Evolutionary conservation across 768 basidiomycete species (phyloP).

Genomic region (Boletus huronensis): DNA sequence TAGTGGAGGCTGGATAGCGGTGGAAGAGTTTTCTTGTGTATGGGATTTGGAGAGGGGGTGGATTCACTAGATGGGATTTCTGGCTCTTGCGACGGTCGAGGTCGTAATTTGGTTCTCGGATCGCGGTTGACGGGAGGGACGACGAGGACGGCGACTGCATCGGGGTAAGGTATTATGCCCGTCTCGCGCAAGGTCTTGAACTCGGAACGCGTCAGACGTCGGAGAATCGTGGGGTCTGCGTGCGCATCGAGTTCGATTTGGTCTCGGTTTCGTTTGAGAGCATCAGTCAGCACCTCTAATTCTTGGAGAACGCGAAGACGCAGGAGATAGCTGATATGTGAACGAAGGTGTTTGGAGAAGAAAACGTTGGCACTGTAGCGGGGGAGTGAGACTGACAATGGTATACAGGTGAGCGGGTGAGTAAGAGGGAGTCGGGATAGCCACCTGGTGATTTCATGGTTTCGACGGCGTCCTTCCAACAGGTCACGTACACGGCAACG

Average conservation of each 20-base stretch:
- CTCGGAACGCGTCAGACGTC: constrained; percentile 63
- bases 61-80: constrained; percentile 25
- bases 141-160: constrained; percentile 65
- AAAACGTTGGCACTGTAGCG: constrained; percentile 30
- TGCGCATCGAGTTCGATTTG: constrained; percentile 3
- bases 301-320: constrained; percentile 77
- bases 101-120: constrained; percentile 42
- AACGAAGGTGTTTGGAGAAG: constrained; percentile 43
- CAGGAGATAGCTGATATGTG: constrained; percentile 62
- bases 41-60: not conserved
- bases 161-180: constrained; percentile 44
- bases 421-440: not conserved
- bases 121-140: constrained; percentile 63
- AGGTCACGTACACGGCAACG: constrained; percentile 52
- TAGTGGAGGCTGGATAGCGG: constrained; percentile 26
- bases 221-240: constrained; percentile 43
- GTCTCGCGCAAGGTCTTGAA: constrained; percentile 47
- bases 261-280: constrained; percentile 5
- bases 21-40: constrained; percentile 21
- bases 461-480: constrained; percentile 49
- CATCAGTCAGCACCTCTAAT: constrained; percentile 52
- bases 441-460: constrained; percentile 38
- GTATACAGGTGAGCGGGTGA: constrained; percentile 3
- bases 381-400: constrained; percentile 15
- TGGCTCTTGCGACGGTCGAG: constrained; percentile 38